Conservation (phyloP, 1,284 basidiomycete species). For the Rugosomyces carneus region DNA sequence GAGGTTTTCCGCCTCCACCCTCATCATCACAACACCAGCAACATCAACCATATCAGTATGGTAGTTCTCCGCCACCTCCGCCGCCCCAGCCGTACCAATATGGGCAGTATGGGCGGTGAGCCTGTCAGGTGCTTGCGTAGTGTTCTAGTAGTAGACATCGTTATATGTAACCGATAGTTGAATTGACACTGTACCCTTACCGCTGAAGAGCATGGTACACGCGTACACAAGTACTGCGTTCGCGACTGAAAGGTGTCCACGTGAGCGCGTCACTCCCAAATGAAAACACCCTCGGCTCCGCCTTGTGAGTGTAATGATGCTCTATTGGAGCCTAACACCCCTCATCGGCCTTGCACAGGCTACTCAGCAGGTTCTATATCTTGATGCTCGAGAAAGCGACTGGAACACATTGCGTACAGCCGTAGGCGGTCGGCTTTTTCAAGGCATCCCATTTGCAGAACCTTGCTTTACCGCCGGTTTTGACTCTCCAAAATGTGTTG, state of each 20-base stretch:
- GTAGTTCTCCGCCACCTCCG: conserved; percentile 13
- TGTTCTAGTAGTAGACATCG: too few relatives aligned
- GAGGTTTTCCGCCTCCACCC: background rate
- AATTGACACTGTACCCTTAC: too few relatives aligned
- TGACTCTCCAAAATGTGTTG: conserved; percentile 20
- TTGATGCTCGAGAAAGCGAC: conserved; percentile 5
- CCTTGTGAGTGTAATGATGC: background rate
- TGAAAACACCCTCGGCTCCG: too few relatives aligned
- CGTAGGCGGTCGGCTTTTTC: conserved; percentile 19
- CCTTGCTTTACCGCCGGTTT: conserved; percentile 23
- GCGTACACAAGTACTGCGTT: too few relatives aligned
- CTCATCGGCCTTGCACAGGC: background rate
- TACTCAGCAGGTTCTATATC: conserved; percentile 7
- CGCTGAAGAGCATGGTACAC: too few relatives aligned
- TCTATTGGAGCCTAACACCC: background rate
- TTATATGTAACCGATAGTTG: too few relatives aligned
- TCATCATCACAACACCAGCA: conserved; percentile 19
- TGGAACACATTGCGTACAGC: conserved; percentile 18
- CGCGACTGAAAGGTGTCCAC: too few relatives aligned
- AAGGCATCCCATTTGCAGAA: conserved; percentile 22
- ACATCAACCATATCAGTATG: conserved; percentile 22
- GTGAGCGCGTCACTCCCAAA: too few relatives aligned
- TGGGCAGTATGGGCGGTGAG: conserved; percentile 20
- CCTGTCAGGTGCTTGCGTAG: background rate
- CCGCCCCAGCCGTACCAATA: conserved; percentile 15